phyloP scores from a whole-genome alignment of 1,139 yeast genomes.

The Suhomyces bokatorum region DNA sequence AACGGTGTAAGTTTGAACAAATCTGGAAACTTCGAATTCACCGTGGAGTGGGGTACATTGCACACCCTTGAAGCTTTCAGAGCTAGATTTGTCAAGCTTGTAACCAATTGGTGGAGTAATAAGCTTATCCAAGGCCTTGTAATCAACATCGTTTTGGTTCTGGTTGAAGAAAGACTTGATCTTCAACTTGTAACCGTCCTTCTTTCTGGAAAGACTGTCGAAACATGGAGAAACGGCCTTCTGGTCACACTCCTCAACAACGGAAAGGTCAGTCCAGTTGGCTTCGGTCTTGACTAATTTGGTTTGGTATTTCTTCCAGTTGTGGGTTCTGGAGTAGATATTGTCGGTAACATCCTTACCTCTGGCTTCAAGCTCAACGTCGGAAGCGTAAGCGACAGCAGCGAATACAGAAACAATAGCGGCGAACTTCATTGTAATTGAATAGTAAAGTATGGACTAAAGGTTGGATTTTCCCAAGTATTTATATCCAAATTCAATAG shows the following conservation, averaged over 20 bases:
- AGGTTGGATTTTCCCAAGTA: too few relatives aligned
- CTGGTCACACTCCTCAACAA: background rate
- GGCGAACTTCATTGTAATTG: background rate
- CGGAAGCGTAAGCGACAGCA: background rate
- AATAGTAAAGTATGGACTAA: background rate
- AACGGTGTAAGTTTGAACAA: background rate
- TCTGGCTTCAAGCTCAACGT: background rate
- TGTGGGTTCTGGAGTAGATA: background rate
- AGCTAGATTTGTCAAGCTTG: background rate
- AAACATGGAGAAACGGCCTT: background rate
- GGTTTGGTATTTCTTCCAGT: conserved; percentile 1
- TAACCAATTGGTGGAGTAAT: background rate
- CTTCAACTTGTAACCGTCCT: background rate
- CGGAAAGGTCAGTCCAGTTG: background rate
- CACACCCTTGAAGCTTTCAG: background rate
- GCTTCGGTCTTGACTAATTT: background rate
- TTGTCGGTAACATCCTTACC: background rate
- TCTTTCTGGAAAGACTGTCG: background rate
- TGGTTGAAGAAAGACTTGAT: background rate
- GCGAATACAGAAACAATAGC: background rate
- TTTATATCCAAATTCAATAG: too few relatives aligned
- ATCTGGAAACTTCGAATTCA: background rate
- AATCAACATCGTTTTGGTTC: background rate
- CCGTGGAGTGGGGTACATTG: background rate
- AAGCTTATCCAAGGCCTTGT: background rate